Evolutionary conservation across 2,329 filamentous ascomycete species (phyloP).

Genomic region (Dothistroma septosporum): DNA sequence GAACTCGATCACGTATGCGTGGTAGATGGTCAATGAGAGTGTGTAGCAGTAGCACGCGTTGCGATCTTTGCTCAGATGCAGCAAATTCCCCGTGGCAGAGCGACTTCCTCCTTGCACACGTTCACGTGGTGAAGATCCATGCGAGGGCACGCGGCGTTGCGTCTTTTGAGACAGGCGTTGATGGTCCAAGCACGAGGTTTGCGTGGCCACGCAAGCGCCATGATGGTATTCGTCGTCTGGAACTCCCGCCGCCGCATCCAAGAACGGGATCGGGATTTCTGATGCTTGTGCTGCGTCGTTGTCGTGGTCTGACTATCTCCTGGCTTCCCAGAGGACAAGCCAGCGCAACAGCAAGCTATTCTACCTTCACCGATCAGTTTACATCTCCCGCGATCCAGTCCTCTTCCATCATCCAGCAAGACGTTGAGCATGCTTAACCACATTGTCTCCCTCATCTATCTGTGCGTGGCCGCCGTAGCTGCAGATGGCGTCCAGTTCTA

Average conservation of each 20-base stretch:
- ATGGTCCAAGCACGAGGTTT: neutral
- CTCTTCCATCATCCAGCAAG: neutral
- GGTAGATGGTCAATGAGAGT: too few relatives aligned
- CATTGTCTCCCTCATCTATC: constrained; percentile 1
- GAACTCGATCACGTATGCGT: too few relatives aligned
- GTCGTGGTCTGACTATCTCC: neutral
- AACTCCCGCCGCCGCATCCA: neutral
- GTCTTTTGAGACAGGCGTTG: neutral
- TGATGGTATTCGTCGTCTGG: neutral
- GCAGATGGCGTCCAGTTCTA: constrained; percentile 12
- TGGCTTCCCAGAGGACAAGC: neutral
- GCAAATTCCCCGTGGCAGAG: too few relatives aligned
- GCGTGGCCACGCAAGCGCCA: neutral
- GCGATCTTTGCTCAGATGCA: too few relatives aligned
- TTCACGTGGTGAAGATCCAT: neutral
- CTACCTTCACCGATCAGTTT: neutral
- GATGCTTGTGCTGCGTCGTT: neutral
- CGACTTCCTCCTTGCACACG: too few relatives aligned
- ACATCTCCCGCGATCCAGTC: neutral
- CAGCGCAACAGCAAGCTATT: neutral
- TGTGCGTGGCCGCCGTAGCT: constrained; percentile 1
- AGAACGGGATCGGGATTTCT: neutral
- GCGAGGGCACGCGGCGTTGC: neutral
- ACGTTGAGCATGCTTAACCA: constrained; percentile 2
- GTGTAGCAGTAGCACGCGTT: too few relatives aligned